Evolutionary conservation across 768 basidiomycete species (phyloP).

Genomic region (Agrocybe chaxingu): DNA sequence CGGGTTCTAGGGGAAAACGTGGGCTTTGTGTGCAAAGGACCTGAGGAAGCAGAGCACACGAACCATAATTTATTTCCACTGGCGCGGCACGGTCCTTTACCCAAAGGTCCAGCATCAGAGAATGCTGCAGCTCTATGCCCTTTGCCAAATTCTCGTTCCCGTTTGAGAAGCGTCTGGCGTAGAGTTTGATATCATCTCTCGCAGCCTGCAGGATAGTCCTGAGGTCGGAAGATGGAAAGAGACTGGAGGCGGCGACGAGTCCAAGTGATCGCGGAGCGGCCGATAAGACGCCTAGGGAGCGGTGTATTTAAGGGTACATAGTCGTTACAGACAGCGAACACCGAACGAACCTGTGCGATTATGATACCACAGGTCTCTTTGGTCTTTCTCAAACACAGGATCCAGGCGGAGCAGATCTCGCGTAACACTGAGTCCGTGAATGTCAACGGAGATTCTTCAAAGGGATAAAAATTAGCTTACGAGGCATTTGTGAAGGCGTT

Average conservation of each 20-base stretch:
- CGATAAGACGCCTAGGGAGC: conserved; percentile 20
- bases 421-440: conserved; percentile 16
- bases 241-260: conserved; percentile 23
- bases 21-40: neutral
- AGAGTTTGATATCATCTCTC: conserved; percentile 17
- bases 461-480: conserved; percentile 11
- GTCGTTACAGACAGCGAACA: neutral
- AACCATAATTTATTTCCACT: conserved; percentile 28
- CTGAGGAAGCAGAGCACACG: neutral
- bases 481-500: conserved; percentile 28
- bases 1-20: conserved; percentile 21
- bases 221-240: conserved; percentile 20
- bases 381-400: conserved; percentile 18
- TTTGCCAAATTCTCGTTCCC: conserved; percentile 25
- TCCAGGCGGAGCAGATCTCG: conserved; percentile 23
- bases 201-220: conserved; percentile 16
- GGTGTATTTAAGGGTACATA: neutral
- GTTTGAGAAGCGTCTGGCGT: conserved; percentile 26
- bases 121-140: conserved; percentile 28
- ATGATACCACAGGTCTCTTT: conserved; percentile 23
- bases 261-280: conserved; percentile 27
- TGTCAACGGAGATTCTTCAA: neutral
- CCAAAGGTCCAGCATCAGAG: conserved; percentile 21
- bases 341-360: conserved; percentile 24
- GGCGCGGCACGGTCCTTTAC: conserved; percentile 19